These are phyloP conservation scores for Sarocladium kiliense DNA, from an alignment of 2,329 filamentous ascomycete genomes.

Conservation along the genomic window DNA sequence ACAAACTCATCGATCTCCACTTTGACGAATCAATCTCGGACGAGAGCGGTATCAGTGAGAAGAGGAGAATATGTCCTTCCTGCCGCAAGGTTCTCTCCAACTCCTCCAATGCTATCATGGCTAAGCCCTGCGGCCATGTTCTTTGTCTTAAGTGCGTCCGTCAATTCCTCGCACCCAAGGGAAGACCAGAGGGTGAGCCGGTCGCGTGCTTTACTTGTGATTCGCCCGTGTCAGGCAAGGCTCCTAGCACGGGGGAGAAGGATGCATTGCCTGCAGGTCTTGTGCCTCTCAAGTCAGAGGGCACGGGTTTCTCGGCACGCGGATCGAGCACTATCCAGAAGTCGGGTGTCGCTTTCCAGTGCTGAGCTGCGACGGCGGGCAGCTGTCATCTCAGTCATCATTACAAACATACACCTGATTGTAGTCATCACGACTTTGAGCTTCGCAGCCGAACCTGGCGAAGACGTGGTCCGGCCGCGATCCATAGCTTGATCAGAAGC, in stretches of 20 bases:
- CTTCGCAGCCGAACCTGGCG: constrained; percentile 16
- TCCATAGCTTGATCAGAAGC: constrained; percentile 67
- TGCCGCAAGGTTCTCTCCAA: constrained; percentile 83
- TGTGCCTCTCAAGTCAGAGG: constrained; percentile 76
- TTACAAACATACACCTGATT: neutral
- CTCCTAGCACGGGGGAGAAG: constrained; percentile 37
- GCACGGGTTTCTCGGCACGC: constrained; percentile 88
- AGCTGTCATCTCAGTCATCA: too few species aligned
- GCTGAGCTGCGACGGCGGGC: constrained; percentile 46
- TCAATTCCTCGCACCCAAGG: constrained; percentile 68
- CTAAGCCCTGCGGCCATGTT: constrained; percentile 88
- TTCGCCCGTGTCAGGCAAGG: constrained; percentile 58
- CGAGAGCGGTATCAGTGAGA: constrained; percentile 38
- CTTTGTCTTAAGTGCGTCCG: constrained; percentile 79
- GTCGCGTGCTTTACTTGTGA: constrained; percentile 80
- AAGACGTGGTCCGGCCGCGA: constrained; percentile 35
- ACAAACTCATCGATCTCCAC: constrained; percentile 67
- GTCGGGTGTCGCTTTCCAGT: constrained; percentile 75
- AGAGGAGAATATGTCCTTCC: constrained; percentile 63
- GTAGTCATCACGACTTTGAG: constrained; percentile 10
- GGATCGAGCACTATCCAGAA: constrained; percentile 79
- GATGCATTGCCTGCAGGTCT: constrained; percentile 64
- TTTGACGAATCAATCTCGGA: constrained; percentile 63
- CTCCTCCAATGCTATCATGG: constrained; percentile 72
- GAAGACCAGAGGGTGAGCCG: constrained; percentile 41